Evolutionary conservation across 2,329 filamentous ascomycete genomes (phyloP).

Genomic region (Nemania bipapillata): DNA sequence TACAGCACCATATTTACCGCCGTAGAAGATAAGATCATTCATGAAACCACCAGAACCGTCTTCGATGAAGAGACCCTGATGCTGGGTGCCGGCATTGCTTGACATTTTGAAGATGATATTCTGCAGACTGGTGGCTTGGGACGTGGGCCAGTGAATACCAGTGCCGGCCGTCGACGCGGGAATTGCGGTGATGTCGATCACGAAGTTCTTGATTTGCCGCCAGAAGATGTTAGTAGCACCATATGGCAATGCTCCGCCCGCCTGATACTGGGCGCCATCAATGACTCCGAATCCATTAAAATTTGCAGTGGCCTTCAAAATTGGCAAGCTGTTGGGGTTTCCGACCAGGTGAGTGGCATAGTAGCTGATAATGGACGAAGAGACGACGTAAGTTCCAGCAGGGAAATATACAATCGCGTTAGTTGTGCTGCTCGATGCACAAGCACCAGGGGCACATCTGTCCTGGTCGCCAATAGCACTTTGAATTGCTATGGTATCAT

Average conservation of each 20-base stretch:
- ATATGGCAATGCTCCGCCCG: constrained; percentile 57
- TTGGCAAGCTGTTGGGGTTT: constrained; percentile 58
- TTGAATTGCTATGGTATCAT: constrained; percentile 38
- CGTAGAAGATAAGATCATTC: constrained; percentile 75
- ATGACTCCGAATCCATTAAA: constrained; percentile 62
- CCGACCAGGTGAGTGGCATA: constrained; percentile 79
- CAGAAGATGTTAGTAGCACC: constrained; percentile 69
- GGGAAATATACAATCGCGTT: constrained; percentile 43
- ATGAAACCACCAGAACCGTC: constrained; percentile 74
- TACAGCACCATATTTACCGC: constrained; percentile 72
- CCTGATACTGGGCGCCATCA: constrained; percentile 60
- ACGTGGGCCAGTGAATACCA: constrained; percentile 75
- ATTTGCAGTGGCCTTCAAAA: constrained; percentile 63
- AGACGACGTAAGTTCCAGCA: constrained; percentile 36
- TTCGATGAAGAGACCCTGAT: constrained; percentile 70
- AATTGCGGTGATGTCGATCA: constrained; percentile 65
- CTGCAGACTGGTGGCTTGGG: constrained; percentile 69
- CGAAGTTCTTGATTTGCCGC: constrained; percentile 67
- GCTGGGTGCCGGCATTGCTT: constrained; percentile 58
- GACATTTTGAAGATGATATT: constrained; percentile 68
- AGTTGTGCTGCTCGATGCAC: constrained; percentile 34
- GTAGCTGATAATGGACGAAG: constrained; percentile 72
- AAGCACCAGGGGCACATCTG: constrained; percentile 36
- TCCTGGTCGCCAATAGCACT: constrained; percentile 35
- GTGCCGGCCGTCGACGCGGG: constrained; percentile 58